Evolutionary conservation across 768 basidiomycete species (phyloP).

Genomic region (Calvatia gigantea): DNA sequence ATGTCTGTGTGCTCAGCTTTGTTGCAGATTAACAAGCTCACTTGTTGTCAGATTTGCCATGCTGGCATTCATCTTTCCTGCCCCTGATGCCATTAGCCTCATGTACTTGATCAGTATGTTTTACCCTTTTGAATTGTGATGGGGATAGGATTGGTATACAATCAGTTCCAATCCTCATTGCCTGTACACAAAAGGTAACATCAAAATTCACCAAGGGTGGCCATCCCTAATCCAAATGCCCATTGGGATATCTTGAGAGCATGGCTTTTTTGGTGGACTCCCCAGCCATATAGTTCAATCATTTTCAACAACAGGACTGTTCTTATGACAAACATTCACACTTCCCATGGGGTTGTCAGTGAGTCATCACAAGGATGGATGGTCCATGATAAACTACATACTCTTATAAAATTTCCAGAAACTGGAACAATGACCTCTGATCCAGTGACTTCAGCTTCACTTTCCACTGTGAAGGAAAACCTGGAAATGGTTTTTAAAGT

Average conservation of each 20-base stretch:
- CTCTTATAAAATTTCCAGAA: too few relatives aligned
- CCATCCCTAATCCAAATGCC: background rate
- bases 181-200: constrained; percentile 8
- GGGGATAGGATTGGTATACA: background rate
- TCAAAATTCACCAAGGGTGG: background rate
- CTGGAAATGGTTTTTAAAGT: too few relatives aligned
- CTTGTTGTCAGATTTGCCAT: background rate
- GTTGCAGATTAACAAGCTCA: background rate
- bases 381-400: too few relatives aligned
- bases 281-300: background rate
- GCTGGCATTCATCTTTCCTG: background rate
- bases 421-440: too few relatives aligned
- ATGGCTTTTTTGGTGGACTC: constrained; percentile 1
- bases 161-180: background rate
- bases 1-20: background rate
- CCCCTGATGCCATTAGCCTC: background rate
- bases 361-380: too few relatives aligned
- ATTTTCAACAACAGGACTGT: background rate
- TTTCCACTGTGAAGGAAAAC: too few relatives aligned
- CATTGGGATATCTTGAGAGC: background rate
- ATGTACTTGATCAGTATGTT: background rate
- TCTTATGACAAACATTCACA: background rate
- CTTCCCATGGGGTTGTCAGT: too few relatives aligned
- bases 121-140: background rate
- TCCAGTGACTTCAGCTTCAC: too few relatives aligned